Percentiles rank a stretch among this genome's conserved stretches.
These are phyloP conservation scores for Penicillium frequentans DNA, from an alignment of 2,329 filamentous ascomycete species.

Conservation along the genomic window DNA sequence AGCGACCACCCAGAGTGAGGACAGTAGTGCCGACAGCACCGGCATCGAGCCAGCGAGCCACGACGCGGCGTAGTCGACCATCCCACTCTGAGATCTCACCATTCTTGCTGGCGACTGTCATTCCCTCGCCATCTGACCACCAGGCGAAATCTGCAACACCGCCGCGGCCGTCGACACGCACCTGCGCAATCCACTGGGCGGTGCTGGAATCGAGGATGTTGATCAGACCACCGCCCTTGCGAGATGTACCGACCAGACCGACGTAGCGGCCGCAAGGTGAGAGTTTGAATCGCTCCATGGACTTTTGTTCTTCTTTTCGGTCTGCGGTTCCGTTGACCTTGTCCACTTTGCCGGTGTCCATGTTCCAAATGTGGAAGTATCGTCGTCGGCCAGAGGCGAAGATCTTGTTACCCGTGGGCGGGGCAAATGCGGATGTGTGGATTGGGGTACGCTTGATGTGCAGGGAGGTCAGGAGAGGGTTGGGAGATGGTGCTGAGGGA, in stretches of 20 bases:
- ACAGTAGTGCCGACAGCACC: conserved; percentile 84
- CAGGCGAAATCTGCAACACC: conserved; percentile 90
- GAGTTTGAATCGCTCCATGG: conserved; percentile 86
- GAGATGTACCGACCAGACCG: conserved; percentile 74
- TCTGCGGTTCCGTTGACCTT: conserved; percentile 75
- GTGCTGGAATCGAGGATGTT: conserved; percentile 79
- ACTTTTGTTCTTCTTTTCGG: conserved; percentile 74
- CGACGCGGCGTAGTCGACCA: conserved; percentile 64
- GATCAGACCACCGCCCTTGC: conserved; percentile 83
- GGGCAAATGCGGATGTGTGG: conserved; percentile 77
- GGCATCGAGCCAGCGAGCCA: conserved; percentile 86
- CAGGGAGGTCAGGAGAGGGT: conserved; percentile 86
- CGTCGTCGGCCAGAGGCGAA: conserved; percentile 84
- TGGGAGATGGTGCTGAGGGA: conserved; percentile 72
- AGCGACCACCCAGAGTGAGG: conserved; percentile 66
- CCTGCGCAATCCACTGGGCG: conserved; percentile 83
- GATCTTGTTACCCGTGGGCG: conserved; percentile 71
- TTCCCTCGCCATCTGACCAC: conserved; percentile 81
- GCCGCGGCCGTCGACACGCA: conserved; percentile 75
- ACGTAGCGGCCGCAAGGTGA: conserved; percentile 86
- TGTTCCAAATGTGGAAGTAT: conserved; percentile 94
- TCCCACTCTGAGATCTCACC: conserved; percentile 92
- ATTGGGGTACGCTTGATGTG: conserved; percentile 84
- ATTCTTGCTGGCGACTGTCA: conserved; percentile 80
- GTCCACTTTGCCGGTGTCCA: conserved; percentile 76